phyloP scores from a whole-genome alignment of 2,329 filamentous ascomycete species.

The Fusarium sp. region DNA sequence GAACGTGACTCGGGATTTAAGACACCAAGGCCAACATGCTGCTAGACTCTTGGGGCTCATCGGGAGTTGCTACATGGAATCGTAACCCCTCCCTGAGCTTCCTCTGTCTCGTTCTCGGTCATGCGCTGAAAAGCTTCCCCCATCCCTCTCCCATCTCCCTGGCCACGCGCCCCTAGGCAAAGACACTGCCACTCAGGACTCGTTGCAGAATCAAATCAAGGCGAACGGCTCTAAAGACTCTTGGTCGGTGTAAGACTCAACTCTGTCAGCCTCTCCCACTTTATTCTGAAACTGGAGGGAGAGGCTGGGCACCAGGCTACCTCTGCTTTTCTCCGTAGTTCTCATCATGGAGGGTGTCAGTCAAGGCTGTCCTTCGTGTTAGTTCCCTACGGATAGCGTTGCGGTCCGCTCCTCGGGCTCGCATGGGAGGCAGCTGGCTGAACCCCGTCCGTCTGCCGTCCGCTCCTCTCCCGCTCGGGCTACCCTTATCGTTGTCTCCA shows the following conservation, averaged over 20 bases:
- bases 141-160: conserved; percentile 29
- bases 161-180: conserved; percentile 40
- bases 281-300: background rate
- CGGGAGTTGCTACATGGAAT: conserved; percentile 46
- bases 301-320: conserved; percentile 4
- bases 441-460: conserved; percentile 19
- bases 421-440: conserved; percentile 22
- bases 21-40: conserved; percentile 50
- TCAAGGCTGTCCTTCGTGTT: conserved; percentile 23
- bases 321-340: conserved; percentile 12
- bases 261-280: conserved; percentile 24
- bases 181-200: conserved; percentile 33
- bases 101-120: conserved; percentile 36
- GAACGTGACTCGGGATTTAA: conserved; percentile 53
- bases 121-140: conserved; percentile 34
- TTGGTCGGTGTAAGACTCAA: conserved; percentile 16
- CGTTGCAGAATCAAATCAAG: conserved; percentile 21
- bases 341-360: conserved; percentile 26
- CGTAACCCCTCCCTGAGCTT: conserved; percentile 26
- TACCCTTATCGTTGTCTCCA: background rate
- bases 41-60: conserved; percentile 41
- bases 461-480: conserved; percentile 24
- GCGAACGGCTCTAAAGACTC: conserved; percentile 12
- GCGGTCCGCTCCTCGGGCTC: conserved; percentile 39
- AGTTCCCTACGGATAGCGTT: conserved; percentile 38